These are phyloP conservation scores for Eucalyptus regnans DNA, from an alignment of 345 rosid genomes.

Conservation along the genomic window DNA sequence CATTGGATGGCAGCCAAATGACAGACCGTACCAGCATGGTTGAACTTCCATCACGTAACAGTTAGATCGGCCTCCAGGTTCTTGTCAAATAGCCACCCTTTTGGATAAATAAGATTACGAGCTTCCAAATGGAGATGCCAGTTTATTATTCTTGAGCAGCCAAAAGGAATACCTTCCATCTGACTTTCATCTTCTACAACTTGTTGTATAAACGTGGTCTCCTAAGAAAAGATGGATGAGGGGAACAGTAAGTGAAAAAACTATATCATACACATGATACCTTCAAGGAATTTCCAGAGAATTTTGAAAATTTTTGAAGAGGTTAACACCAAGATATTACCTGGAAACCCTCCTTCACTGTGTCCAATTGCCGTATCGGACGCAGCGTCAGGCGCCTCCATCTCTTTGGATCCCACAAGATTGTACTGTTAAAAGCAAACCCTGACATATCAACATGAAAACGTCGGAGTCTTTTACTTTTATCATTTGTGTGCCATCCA, in stretches of 20 bases:
- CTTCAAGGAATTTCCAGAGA: background rate
- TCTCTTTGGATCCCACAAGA: conserved; percentile 86
- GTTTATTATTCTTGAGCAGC: conserved; percentile 67
- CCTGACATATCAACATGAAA: conserved; percentile 98
- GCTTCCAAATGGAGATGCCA: conserved; percentile 93
- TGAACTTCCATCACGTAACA: conserved; percentile 9
- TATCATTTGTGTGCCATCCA: conserved; percentile 97
- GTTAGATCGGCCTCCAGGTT: conserved; percentile 51
- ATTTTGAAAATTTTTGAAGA: background rate
- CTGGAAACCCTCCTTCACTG: conserved; percentile 88
- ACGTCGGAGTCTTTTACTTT: conserved; percentile 70
- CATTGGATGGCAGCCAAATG: background rate
- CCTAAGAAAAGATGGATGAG: conserved; percentile 19
- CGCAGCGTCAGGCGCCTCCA: conserved; percentile 42
- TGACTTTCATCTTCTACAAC: conserved; percentile 86
- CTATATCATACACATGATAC: background rate
- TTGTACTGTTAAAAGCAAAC: conserved; percentile 90
- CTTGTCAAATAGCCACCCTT: conserved; percentile 58
- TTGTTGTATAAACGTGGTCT: conserved; percentile 87
- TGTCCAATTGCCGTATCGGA: conserved; percentile 68
- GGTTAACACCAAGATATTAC: conserved; percentile 12
- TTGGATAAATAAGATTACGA: conserved; percentile 44
- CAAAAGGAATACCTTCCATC: conserved; percentile 70
- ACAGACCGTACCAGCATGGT: background rate
- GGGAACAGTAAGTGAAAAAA: background rate